Evolutionary conservation across 2,329 filamentous ascomycete species (phyloP).

Genomic region (Phoma herbarum): DNA sequence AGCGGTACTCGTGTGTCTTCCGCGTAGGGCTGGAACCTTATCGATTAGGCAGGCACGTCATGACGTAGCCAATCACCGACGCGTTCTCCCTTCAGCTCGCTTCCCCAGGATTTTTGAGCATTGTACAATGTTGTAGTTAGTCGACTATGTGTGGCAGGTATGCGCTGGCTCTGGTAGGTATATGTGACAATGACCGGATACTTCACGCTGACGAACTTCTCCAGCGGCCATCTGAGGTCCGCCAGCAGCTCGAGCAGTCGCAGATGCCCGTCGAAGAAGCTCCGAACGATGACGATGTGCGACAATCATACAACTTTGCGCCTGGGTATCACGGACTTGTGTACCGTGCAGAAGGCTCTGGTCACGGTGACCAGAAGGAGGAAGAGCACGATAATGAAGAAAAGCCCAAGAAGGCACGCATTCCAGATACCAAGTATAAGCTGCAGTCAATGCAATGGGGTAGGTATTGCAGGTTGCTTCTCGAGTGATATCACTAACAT

Average conservation of each 20-base stretch:
- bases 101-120: constrained; percentile 1
- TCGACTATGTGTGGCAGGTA: constrained; percentile 74
- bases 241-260: constrained; percentile 75
- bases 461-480: constrained; percentile 28
- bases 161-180: constrained; percentile 66
- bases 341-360: constrained; percentile 78
- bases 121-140: constrained; percentile 31
- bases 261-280: constrained; percentile 76
- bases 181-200: not conserved
- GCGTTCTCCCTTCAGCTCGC: constrained; percentile 28
- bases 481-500: constrained; percentile 25
- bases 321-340: constrained; percentile 87
- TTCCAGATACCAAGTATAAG: constrained; percentile 70
- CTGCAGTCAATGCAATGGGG: constrained; percentile 96
- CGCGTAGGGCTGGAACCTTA: constrained; percentile 39
- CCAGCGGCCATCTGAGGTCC: constrained; percentile 79
- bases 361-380: constrained; percentile 59
- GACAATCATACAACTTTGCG: constrained; percentile 91
- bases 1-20: constrained; percentile 36
- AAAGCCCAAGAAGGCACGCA: constrained; percentile 21
- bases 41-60: constrained; percentile 23
- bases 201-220: constrained; percentile 23
- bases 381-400: constrained; percentile 5
- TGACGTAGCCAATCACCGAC: constrained; percentile 47
- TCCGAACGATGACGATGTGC: constrained; percentile 73